Evolutionary conservation across 1,139 yeast genomes (phyloP).

Genomic region (Suhomyces yuchorum): DNA sequence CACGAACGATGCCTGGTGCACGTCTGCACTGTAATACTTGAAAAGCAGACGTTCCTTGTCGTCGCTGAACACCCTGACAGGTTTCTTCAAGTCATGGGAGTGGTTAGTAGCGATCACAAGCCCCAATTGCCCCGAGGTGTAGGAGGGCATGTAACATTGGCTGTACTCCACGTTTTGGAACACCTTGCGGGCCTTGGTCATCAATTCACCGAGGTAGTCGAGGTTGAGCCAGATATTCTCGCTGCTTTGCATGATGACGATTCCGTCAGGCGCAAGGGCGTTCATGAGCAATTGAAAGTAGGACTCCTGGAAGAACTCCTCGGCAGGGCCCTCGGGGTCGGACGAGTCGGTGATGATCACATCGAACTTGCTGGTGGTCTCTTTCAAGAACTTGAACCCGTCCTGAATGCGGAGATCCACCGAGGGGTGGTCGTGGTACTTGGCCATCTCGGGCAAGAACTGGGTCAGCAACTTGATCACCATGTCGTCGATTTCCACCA

Average conservation of each 20-base stretch:
- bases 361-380: conserved; percentile 56
- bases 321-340: conserved; percentile 99
- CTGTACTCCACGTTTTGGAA: conserved; percentile 79
- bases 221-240: conserved; percentile 93
- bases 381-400: conserved; percentile 79
- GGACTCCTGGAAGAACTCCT: conserved; percentile 80
- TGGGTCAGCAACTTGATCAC: conserved; percentile 76
- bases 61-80: conserved; percentile 49
- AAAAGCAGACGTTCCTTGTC: conserved; percentile 56
- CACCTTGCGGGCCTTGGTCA: conserved; percentile 64
- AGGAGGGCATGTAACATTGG: conserved; percentile 90
- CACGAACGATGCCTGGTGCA: conserved; percentile 80
- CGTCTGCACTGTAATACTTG: conserved; percentile 69
- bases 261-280: conserved; percentile 69
- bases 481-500: conserved; percentile 89
- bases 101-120: conserved; percentile 79
- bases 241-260: conserved; percentile 87
- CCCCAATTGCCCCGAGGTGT: conserved; percentile 96
- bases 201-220: conserved; percentile 60
- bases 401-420: conserved; percentile 79
- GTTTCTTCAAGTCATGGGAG: conserved; percentile 52
- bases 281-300: conserved; percentile 73
- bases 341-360: conserved; percentile 93
- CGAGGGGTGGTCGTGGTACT: conserved; percentile 67
- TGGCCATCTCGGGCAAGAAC: conserved; percentile 81